Evolutionary conservation across 2,329 filamentous ascomycete genomes (phyloP), one percentile per base, ranked within the genome.

Genomic region (Lachnellula subtilissima): DNA sequence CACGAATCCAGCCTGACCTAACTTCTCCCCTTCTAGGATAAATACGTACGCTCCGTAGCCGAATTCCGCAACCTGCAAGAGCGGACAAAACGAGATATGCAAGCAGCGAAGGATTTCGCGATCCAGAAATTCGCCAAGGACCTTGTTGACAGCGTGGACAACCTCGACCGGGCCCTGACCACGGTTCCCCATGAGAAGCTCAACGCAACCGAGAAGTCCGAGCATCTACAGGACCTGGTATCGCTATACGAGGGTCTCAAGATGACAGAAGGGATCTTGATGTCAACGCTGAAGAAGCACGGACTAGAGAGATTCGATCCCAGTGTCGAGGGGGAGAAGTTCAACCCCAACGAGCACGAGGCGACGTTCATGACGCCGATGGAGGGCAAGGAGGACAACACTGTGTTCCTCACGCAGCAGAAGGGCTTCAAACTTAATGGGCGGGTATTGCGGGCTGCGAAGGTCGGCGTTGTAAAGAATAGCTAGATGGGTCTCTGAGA

Each of bases 1-100:
- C 28, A 32, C 9, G 42, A 49, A 37, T 47, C 19, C 36, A 37
- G 6, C 43, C 43, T 58, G 28, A 54, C 48, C 23, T 37, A 36
- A 19, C 12, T 45, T 17, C 42, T 51, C 37, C 2, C 28, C 37
- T 23, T 47, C 54, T 57, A 97, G 94, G 94, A 97, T 76, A 94
- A 91, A 78, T 95, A 91, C 75, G 83, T 97, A 61, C 93, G 94
- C 72, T 88, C 89, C 54, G 86, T 97, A 62, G 94, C 94, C 75
- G 94, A 99, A 69, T 97, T 95, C 83, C 91, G 91, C 72, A 99
- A 97, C 77, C 88, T 99, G 51, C 93, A 97, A 78, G 91, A 97
- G 70, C 90, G 94, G 70, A 96, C 91, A 45, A 83, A 87, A 73
- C 91, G 94, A 70, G 94, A 99, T 65, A 87, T 95, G 72, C 89